Evolutionary conservation across 2,329 filamentous ascomycete species (phyloP).

Genomic region (Aspergillus transmontanensis): DNA sequence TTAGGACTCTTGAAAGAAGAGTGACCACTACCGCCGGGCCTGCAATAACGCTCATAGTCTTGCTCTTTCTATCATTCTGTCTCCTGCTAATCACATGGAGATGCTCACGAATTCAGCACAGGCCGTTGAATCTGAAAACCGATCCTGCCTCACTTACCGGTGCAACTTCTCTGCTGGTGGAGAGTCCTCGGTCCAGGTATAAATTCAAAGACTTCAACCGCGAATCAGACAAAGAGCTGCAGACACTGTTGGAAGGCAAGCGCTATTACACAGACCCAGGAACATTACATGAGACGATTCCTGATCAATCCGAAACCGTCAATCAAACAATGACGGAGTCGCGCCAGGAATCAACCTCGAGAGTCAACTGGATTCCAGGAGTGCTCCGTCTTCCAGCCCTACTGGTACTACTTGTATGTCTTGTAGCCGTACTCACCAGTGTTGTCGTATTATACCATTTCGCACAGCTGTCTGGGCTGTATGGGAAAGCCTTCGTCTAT

Average conservation of each 20-base stretch:
- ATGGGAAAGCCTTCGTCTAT: not conserved
- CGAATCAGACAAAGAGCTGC: not conserved
- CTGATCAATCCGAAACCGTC: not conserved
- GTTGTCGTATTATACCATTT: conserved; percentile 3
- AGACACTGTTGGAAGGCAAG: not conserved
- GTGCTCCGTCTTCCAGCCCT: not conserved
- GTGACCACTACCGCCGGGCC: not conserved
- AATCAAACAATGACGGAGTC: not conserved
- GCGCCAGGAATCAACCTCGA: not conserved
- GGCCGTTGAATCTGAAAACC: not conserved
- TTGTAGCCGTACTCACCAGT: not conserved
- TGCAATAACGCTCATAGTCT: not conserved
- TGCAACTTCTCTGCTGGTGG: not conserved
- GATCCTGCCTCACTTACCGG: not conserved
- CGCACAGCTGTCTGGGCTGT: not conserved
- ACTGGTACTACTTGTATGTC: not conserved
- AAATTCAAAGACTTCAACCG: not conserved
- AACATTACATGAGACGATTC: not conserved
- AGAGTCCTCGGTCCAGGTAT: not conserved
- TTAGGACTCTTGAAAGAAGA: not conserved
- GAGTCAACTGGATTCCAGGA: not conserved
- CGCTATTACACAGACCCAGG: not conserved
- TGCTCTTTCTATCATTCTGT: not conserved
- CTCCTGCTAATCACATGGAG: conserved; percentile 1
- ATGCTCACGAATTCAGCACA: not conserved